A percentile compares a stretch with the other conserved stretches of the same genome.
Conservation (phyloP, 768 basidiomycete genomes). For the Amyloporia xantha region DNA sequence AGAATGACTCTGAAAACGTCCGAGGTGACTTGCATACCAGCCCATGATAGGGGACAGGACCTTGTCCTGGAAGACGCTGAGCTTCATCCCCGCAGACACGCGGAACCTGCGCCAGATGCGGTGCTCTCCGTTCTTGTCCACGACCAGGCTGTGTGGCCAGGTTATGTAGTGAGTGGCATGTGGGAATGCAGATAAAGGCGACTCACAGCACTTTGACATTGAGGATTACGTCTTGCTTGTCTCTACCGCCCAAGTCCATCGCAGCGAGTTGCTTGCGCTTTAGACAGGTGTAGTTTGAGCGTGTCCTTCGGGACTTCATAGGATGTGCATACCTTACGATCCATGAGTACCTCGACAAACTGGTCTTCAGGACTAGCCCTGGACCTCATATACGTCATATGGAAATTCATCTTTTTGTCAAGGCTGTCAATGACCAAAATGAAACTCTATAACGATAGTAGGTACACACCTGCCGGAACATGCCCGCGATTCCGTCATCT, state of each 20-base stretch:
- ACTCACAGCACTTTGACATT: neutral
- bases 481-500: neutral
- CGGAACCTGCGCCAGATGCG: neutral
- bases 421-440: no score
- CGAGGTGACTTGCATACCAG: neutral
- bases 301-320: no score
- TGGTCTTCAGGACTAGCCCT: neutral
- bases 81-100: neutral
- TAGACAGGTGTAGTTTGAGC: no score
- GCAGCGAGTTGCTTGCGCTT: neutral
- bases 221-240: neutral
- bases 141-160: neutral
- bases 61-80: neutral
- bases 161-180: neutral
- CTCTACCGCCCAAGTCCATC: neutral
- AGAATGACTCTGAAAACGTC: neutral
- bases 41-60: neutral
- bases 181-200: neutral
- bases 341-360: neutral
- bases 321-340: neutral
- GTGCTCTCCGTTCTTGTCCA: neutral
- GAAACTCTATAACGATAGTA: no score
- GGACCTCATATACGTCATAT: neutral
- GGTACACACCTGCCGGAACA: neutral
- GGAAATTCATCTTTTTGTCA: neutral